phyloP scores from a whole-genome alignment of 805 yeast genomes.

The Blastobotrys mokoenaii region DNA sequence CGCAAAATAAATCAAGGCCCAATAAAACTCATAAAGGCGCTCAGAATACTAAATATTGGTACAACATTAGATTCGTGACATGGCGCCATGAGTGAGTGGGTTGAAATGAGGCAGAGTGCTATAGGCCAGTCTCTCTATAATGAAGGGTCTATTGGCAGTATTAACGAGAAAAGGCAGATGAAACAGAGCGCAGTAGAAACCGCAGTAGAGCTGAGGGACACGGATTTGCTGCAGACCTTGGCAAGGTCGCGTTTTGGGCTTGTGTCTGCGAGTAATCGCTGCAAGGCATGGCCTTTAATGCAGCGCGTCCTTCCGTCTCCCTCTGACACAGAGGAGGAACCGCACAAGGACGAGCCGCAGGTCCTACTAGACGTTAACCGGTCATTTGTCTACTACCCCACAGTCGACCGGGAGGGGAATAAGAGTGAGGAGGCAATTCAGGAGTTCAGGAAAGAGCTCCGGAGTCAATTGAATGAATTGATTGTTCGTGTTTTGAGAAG shows the following conservation, averaged over 20 bases:
- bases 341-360: conserved; percentile 71
- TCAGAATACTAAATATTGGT: background rate
- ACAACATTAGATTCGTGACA: background rate
- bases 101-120: conserved; percentile 40
- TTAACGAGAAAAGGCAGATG: conserved; percentile 27
- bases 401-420: background rate
- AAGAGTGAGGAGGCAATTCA: conserved; percentile 18
- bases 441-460: conserved; percentile 30
- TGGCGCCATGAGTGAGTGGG: conserved; percentile 36
- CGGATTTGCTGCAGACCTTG: conserved; percentile 26
- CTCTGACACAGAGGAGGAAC: conserved; percentile 5
- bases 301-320: conserved; percentile 25
- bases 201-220: conserved; percentile 29
- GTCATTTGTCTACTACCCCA: conserved; percentile 44
- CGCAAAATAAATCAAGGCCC: background rate
- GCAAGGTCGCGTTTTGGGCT: conserved; percentile 43
- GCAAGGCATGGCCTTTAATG: conserved; percentile 44
- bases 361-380: conserved; percentile 71
- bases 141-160: conserved; percentile 33
- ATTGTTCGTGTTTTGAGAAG: conserved; percentile 49
- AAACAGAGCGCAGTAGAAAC: conserved; percentile 31
- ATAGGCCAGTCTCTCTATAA: conserved; percentile 40
- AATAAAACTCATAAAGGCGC: background rate
- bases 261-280: conserved; percentile 34
- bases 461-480: conserved; percentile 34